Percentiles rank a stretch among this genome's conserved stretches.
phyloP scores from a whole-genome alignment of 176 grass and related monocot genomes.

The Cenchrus americanus region DNA sequence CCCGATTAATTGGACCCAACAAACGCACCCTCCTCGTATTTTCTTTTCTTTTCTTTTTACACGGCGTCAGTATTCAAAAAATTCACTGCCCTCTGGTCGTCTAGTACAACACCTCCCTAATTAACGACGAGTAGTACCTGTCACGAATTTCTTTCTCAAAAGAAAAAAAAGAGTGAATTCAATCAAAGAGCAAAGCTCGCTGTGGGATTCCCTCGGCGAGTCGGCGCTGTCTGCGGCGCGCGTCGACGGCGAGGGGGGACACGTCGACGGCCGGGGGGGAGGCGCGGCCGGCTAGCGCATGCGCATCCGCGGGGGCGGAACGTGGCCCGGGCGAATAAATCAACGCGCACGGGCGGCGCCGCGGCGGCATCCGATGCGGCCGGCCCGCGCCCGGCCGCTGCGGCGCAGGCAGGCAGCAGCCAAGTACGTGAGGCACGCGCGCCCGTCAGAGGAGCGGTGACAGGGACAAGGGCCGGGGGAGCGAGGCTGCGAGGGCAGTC shows the following conservation, averaged over 20 bases:
- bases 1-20: neutral
- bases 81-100: too few relatives aligned
- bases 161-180: too few relatives aligned
- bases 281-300: neutral
- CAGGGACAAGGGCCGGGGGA: neutral
- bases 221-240: conserved; percentile 6
- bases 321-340: conserved; percentile 29
- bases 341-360: conserved; percentile 40
- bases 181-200: neutral
- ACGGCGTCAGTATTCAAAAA: neutral
- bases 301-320: neutral
- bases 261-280: conserved; percentile 31
- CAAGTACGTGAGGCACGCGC: conserved; percentile 35
- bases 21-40: neutral
- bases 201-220: conserved; percentile 39
- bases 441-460: neutral
- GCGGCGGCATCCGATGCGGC: conserved; percentile 47
- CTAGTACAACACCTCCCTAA: neutral
- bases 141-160: neutral
- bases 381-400: too few relatives aligned
- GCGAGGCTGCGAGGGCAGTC: too few relatives aligned
- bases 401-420: neutral
- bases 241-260: conserved; percentile 14
- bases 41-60: neutral
- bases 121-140: conserved; percentile 27